Base-by-base conservation (phyloP, 2,329 filamentous ascomycete genomes). In the Phyllosticta citribraziliensis region DNA sequence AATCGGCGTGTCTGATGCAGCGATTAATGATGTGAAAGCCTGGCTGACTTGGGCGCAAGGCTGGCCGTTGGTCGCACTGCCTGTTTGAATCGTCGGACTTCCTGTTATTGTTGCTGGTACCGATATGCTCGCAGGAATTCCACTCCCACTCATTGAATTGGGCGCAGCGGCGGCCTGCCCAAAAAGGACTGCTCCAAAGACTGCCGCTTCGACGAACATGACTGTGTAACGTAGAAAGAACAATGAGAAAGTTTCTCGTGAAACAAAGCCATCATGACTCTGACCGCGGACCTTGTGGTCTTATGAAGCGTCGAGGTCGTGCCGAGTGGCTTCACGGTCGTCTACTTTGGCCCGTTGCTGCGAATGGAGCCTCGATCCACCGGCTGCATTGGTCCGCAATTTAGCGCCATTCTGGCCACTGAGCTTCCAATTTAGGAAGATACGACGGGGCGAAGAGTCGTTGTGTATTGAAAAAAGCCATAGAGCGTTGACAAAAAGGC, bases 1-100 rank as follows among this genome's bases (percentile, higher is more conserved):
- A 14, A 70, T 61, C 19, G 68, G 68, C 4, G 20, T 11, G 8
- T n/a, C 8, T 9, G 58, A 22, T 47, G 14, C 40, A 4, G 17
- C 40, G 40, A n/a, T n/a, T 14, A 47, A 47, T 5, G 40, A 47
- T n/a, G 14, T n/a, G 17, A 47, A 47, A 47, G 40, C 17, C 40
- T 17, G 5, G 40, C 40, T 47, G 19, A 17, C 17, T 25, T 47
- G 35, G 12, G 52, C 12, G 11, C 30, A 24, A 11, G 14, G 8
- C 14, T 51, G 52, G 35, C 25, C 33, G 20, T 55, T 11, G 5
- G 14, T 20, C 25, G 58, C 24, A 22, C 33, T 51, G 22, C 12
- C 52, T n/a, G 40, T 47, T 47, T 30, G 27, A 30, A n/a, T n/a
- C n/a, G 40, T n/a, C 3, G 14, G 40, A 19, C 51, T 35, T 12